Conservation (phyloP, 306 rosid species). For the Vicia villosa region DNA sequence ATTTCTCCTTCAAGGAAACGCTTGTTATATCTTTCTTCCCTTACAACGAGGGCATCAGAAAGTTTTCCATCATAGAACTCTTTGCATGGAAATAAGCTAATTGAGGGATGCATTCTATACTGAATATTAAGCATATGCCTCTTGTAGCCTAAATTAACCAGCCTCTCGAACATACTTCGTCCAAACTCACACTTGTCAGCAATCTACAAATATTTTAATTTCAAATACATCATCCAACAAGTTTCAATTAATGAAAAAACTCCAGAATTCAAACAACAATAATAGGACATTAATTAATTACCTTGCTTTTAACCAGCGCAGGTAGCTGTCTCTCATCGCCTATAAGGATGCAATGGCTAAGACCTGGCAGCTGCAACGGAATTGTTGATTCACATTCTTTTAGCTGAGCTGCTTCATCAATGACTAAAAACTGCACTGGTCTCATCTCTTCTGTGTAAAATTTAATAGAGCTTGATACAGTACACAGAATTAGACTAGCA, state of each 20-base stretch:
- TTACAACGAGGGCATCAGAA: conserved; percentile 37
- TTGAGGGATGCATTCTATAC: conserved; percentile 57
- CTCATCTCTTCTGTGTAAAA: not conserved
- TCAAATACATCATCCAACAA: not conserved
- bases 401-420: conserved; percentile 66
- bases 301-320: conserved; percentile 69
- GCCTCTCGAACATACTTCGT: conserved; percentile 52
- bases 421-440: conserved; percentile 31
- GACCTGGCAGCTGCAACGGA: conserved; percentile 55
- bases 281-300: conserved; percentile 22
- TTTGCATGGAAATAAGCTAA: conserved; percentile 44
- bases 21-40: conserved; percentile 2
- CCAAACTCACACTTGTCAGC: conserved; percentile 45
- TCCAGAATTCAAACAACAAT: no score
- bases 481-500: conserved; percentile 41
- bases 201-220: conserved; percentile 23
- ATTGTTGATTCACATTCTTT: conserved; percentile 65
- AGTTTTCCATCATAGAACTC: conserved; percentile 46
- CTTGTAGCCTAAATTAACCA: conserved; percentile 36
- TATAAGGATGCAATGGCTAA: conserved; percentile 44
- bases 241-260: not conserved
- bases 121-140: conserved; percentile 46
- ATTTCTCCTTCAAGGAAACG: conserved; percentile 37
- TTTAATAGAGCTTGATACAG: conserved; percentile 52
- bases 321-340: conserved; percentile 69